A percentile compares a stretch with the other conserved stretches of the same genome.
Evolutionary conservation across 2,329 filamentous ascomycete genomes (phyloP).

Genomic region (Neonectria sp.): DNA sequence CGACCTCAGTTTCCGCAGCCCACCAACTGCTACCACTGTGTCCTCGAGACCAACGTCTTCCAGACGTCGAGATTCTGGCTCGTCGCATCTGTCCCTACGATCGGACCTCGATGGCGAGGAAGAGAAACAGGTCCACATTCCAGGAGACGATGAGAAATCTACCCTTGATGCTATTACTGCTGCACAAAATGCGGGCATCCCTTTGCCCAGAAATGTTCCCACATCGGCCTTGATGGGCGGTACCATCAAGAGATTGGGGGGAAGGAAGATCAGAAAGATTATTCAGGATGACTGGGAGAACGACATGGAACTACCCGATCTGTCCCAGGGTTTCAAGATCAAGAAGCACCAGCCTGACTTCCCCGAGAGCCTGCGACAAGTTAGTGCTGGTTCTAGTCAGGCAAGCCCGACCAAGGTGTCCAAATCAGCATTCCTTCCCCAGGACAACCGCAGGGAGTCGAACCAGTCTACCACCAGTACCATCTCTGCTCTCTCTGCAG

Average conservation of each 20-base stretch:
- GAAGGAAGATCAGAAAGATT: constrained; percentile 79
- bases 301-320: constrained; percentile 78
- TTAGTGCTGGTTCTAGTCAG: constrained; percentile 70
- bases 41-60: constrained; percentile 54
- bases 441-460: constrained; percentile 51
- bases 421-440: constrained; percentile 45
- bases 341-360: constrained; percentile 75
- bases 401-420: constrained; percentile 65
- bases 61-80: constrained; percentile 81
- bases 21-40: constrained; percentile 60
- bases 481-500: constrained; percentile 57
- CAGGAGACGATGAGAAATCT: constrained; percentile 87
- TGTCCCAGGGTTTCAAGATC: constrained; percentile 73
- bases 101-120: constrained; percentile 90
- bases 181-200: constrained; percentile 91
- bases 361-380: constrained; percentile 77
- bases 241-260: constrained; percentile 91
- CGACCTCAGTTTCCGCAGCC: constrained; percentile 72
- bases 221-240: constrained; percentile 92
- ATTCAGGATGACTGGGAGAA: constrained; percentile 88
- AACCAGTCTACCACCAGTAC: constrained; percentile 53
- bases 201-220: constrained; percentile 88
- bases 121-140: constrained; percentile 88
- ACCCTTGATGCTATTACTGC: constrained; percentile 89
- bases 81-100: constrained; percentile 84